Conservation (phyloP, 129 eudicot genomes). For the Flaveria sonorensis region DNA sequence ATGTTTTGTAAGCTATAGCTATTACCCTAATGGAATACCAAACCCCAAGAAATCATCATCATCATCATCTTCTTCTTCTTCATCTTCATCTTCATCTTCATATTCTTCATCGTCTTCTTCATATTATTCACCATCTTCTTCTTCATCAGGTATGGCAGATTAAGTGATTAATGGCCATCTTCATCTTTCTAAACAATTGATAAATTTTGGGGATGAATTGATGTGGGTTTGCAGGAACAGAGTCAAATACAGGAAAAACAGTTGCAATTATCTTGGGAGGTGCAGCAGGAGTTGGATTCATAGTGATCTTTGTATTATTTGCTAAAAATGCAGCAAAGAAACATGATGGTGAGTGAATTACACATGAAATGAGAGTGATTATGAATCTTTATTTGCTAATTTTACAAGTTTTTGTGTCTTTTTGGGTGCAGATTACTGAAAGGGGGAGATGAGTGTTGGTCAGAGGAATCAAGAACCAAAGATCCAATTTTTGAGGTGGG, state of each 20-base stretch:
- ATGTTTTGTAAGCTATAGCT: slow-evolving; percentile 70
- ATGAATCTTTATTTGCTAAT: background rate
- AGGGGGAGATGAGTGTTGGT: slow-evolving; percentile 28
- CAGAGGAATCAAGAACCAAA: slow-evolving; percentile 22
- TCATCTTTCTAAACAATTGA: background rate
- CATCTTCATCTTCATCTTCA: slow-evolving; percentile 18
- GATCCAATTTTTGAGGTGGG: slow-evolving; percentile 54
- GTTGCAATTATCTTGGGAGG: slow-evolving; percentile 97
- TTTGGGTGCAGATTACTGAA: slow-evolving; percentile 60
- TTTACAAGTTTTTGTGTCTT: background rate
- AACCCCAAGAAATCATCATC: slow-evolving; percentile 55
- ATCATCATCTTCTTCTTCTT: slow-evolving; percentile 22
- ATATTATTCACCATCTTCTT: slow-evolving; percentile 27
- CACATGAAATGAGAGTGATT: background rate
- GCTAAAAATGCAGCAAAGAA: slow-evolving; percentile 72
- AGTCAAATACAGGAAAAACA: slow-evolving; percentile 74
- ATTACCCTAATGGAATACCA: slow-evolving; percentile 68
- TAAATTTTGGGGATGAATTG: background rate
- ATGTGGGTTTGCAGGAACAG: slow-evolving; percentile 46
- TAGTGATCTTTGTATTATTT: slow-evolving; percentile 72
- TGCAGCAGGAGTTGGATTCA: slow-evolving; percentile 94
- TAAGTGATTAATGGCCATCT: background rate
- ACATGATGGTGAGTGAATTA: slow-evolving; percentile 67
- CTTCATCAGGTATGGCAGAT: slow-evolving; percentile 27
- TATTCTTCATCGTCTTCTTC: slow-evolving; percentile 25